Evolutionary conservation across 2,329 filamentous ascomycete genomes (phyloP).

Genomic region (Colletotrichum tofieldiae): DNA sequence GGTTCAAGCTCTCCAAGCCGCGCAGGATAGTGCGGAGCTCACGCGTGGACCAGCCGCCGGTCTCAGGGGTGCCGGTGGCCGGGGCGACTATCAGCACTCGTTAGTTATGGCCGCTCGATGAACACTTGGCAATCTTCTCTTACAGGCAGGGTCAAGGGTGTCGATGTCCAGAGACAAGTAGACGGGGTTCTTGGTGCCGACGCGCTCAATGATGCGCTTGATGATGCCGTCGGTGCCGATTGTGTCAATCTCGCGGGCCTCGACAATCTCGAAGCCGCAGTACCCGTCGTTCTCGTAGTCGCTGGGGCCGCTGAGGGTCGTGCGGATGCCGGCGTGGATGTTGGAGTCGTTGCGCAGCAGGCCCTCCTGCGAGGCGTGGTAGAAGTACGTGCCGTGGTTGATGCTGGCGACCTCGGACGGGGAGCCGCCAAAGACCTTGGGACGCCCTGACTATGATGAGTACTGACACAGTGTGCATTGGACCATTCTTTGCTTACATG

Average conservation of each 20-base stretch:
- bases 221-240: conserved; percentile 80
- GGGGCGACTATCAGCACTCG: conserved; percentile 69
- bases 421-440: conserved; percentile 89
- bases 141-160: conserved; percentile 84
- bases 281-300: conserved; percentile 92
- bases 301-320: conserved; percentile 82
- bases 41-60: conserved; percentile 81
- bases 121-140: not conserved
- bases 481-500: conserved; percentile 62
- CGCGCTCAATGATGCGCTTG: conserved; percentile 81
- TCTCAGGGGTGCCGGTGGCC: conserved; percentile 83
- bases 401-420: conserved; percentile 82
- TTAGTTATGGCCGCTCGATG: conserved; percentile 23
- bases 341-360: conserved; percentile 86
- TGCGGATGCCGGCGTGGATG: conserved; percentile 90
- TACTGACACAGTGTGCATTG: conserved; percentile 36
- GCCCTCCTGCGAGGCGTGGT: conserved; percentile 84
- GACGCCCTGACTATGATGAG: conserved; percentile 74
- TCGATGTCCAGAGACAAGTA: conserved; percentile 92
- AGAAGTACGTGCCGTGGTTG: conserved; percentile 94
- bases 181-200: conserved; percentile 82
- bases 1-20: conserved; percentile 78
- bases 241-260: conserved; percentile 73
- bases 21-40: conserved; percentile 81
- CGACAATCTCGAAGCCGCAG: conserved; percentile 86